Base-by-base conservation (phyloP, 139 green algal species). In the Coelastrella sp. region DNA sequence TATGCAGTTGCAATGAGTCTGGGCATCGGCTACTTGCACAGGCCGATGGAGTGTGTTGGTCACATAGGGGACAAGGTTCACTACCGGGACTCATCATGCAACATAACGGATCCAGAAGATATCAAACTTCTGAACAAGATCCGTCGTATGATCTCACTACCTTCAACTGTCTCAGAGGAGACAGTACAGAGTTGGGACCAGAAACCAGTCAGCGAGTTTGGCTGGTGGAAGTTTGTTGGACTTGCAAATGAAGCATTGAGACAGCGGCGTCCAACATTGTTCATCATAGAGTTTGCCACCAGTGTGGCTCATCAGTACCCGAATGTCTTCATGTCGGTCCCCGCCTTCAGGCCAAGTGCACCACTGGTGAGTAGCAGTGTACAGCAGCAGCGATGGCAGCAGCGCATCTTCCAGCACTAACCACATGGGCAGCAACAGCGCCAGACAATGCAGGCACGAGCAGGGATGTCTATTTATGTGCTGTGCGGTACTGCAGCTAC, bases 261-360 rank as follows among this genome's bases (percentile, higher is more conserved):
- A 7, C 11, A 48, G 32, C 23, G 21, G 68, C 37, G 38, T 21
- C 38, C 68, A n/a, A 77, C 38, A 17, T 38, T 77, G 38, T 77
- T 77, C 38, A 59, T 77, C 21, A 77, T 48, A 21, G 68, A 77
- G 68, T 77, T 77, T 77, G 68, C 68, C 40, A 77, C 68, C 68
- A 59, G 38, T 19, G 68, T 77, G 68, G 68, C 68, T 30, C 68
- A 77, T 37, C 38, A 45, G 38, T 77, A 32, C 68, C 68, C 68
- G 5, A 17, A 48, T 27, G 40, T 77, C 23, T 77, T 77, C 68
- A 45, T 77, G 68, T 38, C 38, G 23, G 68, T 77, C 38, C 37
- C 68, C 4, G 68, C 68, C 13, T 77, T 77, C 68, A 77, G 40
- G 27, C 68, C 68, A 15, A 35, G 6, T 38, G 27, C 53, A 23